phyloP scores from a whole-genome alignment of 371 early-diverging fungal species.

The Conidiobolus incongruus region DNA sequence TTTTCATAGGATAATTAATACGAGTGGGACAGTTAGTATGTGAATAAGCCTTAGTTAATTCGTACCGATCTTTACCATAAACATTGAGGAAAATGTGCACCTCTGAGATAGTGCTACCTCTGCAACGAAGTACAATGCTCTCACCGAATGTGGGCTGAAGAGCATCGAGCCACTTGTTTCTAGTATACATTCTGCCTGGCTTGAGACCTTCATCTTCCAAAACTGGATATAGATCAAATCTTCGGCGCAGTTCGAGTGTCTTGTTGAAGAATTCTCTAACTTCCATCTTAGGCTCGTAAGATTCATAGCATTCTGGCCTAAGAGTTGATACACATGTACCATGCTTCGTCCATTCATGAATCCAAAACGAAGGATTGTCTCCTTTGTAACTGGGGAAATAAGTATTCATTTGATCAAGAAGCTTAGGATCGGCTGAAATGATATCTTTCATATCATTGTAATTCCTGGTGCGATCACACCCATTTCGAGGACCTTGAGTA shows the following conservation, averaged over 20 bases:
- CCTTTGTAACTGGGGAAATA: constrained; percentile 55
- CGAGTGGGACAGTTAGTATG: not conserved
- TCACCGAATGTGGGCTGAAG: constrained; percentile 20
- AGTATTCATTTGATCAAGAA: constrained; percentile 26
- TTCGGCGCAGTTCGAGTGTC: constrained; percentile 19
- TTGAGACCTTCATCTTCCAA: constrained; percentile 26
- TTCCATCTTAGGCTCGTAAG: constrained; percentile 18
- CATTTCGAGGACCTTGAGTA: constrained; percentile 23
- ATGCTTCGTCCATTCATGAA: constrained; percentile 66
- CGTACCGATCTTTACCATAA: constrained; percentile 5
- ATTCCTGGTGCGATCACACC: constrained; percentile 38
- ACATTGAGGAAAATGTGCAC: constrained; percentile 13
- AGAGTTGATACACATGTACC: constrained; percentile 49
- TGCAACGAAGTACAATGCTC: constrained; percentile 17
- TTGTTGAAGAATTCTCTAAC: constrained; percentile 26
- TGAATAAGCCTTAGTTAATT: not conserved
- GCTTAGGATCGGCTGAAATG: constrained; percentile 5
- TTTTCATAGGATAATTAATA: not conserved
- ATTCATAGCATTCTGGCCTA: constrained; percentile 30
- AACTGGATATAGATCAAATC: constrained; percentile 30
- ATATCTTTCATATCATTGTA: constrained; percentile 23
- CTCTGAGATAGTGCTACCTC: constrained; percentile 14
- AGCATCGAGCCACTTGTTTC: constrained; percentile 20
- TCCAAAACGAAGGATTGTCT: constrained; percentile 15
- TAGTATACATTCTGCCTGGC: constrained; percentile 30